These are phyloP conservation scores for Xylaria multiplex DNA, from an alignment of 2,329 filamentous ascomycete genomes.

Conservation along the genomic window DNA sequence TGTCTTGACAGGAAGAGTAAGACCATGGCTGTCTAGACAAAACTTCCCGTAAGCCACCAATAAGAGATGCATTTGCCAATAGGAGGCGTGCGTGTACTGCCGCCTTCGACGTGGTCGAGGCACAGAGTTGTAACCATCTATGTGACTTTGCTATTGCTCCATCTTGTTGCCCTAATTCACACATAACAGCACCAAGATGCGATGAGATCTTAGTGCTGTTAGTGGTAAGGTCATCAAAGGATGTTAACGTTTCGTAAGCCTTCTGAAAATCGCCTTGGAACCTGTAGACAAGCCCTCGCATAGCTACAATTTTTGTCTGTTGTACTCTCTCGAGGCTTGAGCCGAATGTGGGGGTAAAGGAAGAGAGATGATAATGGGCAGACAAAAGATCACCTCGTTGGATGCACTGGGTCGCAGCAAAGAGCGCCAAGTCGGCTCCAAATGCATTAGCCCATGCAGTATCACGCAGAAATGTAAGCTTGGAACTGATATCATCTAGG, in stretches of 20 bases:
- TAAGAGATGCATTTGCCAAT: not conserved
- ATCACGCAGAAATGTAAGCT: constrained; percentile 1
- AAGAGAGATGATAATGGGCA: no score
- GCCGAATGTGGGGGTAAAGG: no score
- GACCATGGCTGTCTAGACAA: not conserved
- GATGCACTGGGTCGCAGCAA: not conserved
- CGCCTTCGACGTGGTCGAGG: not conserved
- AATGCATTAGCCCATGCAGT: constrained; percentile 12
- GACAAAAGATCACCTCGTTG: not conserved
- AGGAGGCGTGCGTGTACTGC: not conserved
- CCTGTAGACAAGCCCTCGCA: not conserved
- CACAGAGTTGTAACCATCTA: constrained; percentile 8
- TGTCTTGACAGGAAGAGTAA: not conserved
- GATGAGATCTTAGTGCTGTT: not conserved
- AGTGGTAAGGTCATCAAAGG: not conserved
- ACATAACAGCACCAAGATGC: constrained; percentile 9
- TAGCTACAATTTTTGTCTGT: no score
- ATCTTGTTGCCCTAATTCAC: not conserved
- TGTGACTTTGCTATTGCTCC: constrained; percentile 1
- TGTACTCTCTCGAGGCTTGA: no score
- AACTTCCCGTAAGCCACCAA: not conserved
- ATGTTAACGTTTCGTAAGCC: not conserved
- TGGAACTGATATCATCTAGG: not conserved
- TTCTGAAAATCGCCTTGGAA: not conserved
- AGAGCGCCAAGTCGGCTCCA: not conserved